Evolutionary conservation across 306 rosid genomes (phyloP).

Genomic region (Nissolia schottii): DNA sequence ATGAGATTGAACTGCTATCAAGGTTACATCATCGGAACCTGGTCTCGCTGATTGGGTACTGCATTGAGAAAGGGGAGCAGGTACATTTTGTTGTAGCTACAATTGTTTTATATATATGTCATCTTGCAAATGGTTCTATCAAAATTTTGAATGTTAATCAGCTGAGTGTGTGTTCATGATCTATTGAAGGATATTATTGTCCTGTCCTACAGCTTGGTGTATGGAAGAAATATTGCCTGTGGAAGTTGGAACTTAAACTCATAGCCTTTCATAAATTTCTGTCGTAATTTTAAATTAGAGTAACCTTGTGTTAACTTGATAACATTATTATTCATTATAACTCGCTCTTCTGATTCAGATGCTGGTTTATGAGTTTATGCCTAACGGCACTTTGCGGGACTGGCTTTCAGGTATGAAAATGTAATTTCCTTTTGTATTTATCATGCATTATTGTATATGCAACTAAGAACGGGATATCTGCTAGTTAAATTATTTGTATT

Average conservation of each 20-base stretch:
- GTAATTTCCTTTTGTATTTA: neutral
- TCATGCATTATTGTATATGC: neutral
- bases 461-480: neutral
- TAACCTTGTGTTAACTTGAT: neutral
- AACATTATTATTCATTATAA: conserved; percentile 13
- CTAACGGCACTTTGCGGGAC: conserved; percentile 78
- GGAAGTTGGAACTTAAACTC: neutral
- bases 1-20: conserved; percentile 84
- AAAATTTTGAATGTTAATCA: neutral
- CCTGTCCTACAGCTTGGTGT: neutral
- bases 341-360: conserved; percentile 51
- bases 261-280: neutral
- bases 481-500: neutral
- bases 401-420: conserved; percentile 66
- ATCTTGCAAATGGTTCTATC: neutral
- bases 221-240: neutral
- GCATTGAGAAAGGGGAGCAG: conserved; percentile 83
- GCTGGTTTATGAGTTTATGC: conserved; percentile 88
- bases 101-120: neutral
- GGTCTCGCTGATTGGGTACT: conserved; percentile 77
- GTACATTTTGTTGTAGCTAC: conserved; percentile 19
- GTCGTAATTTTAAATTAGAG: neutral
- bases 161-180: neutral
- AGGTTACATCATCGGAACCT: conserved; percentile 90
- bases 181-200: neutral